Evolutionary conservation across 306 rosid species (phyloP).

Genomic region (Quercus wislizeni): DNA sequence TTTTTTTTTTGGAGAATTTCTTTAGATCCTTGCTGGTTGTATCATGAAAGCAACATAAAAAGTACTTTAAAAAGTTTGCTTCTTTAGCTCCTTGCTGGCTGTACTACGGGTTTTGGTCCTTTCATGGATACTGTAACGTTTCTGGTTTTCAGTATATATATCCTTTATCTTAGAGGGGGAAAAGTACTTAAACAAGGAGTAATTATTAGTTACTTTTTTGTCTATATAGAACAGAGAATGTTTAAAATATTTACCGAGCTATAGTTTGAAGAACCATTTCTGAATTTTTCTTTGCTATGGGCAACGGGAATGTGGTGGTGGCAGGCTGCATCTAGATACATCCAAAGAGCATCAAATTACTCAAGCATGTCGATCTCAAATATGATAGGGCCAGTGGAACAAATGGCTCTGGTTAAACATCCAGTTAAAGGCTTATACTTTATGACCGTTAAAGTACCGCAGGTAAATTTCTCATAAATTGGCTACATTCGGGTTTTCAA

Average conservation of each 20-base stretch:
- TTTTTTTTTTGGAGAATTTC: too few species aligned
- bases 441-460: slow-evolving; percentile 41
- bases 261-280: background rate
- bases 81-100: too few species aligned
- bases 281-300: background rate
- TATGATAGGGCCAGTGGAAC: slow-evolving; percentile 54
- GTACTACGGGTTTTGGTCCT: too few species aligned
- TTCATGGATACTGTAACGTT: too few species aligned
- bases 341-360: slow-evolving; percentile 30
- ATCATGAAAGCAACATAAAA: too few species aligned
- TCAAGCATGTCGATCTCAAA: slow-evolving; percentile 48
- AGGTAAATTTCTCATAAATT: slow-evolving; percentile 26
- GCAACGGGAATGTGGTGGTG: background rate
- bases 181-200: background rate
- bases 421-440: slow-evolving; percentile 49
- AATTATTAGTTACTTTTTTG: background rate
- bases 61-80: too few species aligned
- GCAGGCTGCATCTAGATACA: slow-evolving; percentile 45
- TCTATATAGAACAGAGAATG: background rate
- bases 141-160: too few species aligned
- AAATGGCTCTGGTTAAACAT: slow-evolving; percentile 44
- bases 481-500: background rate
- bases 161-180: too few species aligned
- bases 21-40: too few species aligned
- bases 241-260: background rate